Evolutionary conservation across 257 asterid species (phyloP).

Genomic region (Solanum pimpinellifolium): DNA sequence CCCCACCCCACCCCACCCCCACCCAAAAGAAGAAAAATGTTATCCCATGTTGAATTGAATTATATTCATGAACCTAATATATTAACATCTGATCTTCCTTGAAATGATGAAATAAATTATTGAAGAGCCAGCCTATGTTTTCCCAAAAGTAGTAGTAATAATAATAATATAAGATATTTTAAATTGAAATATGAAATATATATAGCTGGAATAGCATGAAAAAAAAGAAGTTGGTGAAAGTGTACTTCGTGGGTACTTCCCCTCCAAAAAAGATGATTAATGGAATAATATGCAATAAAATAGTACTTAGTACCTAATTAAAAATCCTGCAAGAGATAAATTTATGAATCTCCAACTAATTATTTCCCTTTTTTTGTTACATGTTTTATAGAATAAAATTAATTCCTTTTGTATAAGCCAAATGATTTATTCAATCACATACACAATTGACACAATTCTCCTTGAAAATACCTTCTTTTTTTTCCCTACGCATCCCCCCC

Average conservation of each 20-base stretch:
- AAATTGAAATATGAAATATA: neutral
- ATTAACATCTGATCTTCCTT: neutral
- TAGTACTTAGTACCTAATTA: neutral
- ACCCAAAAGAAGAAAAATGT: neutral
- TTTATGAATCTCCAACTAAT: neutral
- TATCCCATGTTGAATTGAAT: neutral
- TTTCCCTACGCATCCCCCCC: neutral
- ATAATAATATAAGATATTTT: neutral
- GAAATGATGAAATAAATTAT: neutral
- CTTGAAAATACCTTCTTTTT: neutral
- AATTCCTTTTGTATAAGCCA: neutral
- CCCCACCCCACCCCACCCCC: neutral
- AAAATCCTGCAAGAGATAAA: neutral
- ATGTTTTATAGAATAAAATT: neutral
- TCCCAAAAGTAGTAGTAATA: neutral
- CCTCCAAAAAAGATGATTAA: neutral
- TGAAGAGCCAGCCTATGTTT: neutral
- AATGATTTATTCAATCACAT: neutral
- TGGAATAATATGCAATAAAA: neutral
- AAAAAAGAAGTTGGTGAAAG: neutral
- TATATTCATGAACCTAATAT: neutral
- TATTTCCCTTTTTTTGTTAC: neutral
- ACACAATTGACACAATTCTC: neutral
- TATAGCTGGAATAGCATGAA: neutral
- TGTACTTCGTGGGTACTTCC: neutral